Evolutionary conservation across 192 early-diverging fungal genomes (phyloP).

Genomic region (Entrophospora sp.): DNA sequence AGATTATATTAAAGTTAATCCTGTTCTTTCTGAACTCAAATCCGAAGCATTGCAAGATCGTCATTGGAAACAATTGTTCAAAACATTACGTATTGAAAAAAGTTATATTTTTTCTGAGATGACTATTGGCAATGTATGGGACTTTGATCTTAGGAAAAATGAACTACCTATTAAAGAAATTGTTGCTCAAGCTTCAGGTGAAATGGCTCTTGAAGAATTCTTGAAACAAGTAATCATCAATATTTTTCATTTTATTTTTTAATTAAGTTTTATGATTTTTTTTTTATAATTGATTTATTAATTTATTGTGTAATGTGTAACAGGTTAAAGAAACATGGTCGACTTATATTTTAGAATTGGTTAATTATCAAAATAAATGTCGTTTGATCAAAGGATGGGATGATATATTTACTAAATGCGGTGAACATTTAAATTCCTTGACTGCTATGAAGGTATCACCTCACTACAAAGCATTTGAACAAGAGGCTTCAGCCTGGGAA

Average conservation of each 20-base stretch:
- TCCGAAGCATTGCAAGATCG: conserved; percentile 94
- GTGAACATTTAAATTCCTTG: conserved; percentile 92
- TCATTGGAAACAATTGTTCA: conserved; percentile 95
- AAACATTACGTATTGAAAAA: conserved; percentile 65
- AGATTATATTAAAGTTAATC: conserved; percentile 70
- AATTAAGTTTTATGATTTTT: background rate
- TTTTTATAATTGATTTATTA: background rate
- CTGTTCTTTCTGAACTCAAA: conserved; percentile 79
- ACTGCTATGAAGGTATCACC: conserved; percentile 96
- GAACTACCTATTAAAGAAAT: conserved; percentile 82
- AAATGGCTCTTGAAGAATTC: conserved; percentile 99
- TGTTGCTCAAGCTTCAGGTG: conserved; percentile 89
- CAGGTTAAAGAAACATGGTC: conserved; percentile 82
- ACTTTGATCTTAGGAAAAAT: conserved; percentile 81
- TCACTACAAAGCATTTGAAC: conserved; percentile 97
- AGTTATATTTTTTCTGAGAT: conserved; percentile 66
- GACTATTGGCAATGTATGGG: conserved; percentile 94
- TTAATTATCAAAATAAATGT: conserved; percentile 96
- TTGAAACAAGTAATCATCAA: conserved; percentile 56
- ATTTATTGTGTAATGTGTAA: background rate
- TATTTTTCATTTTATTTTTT: background rate
- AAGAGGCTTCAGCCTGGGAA: conserved; percentile 91
- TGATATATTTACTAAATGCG: conserved; percentile 92
- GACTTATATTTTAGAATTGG: conserved; percentile 85
- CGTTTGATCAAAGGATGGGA: conserved; percentile 97